Base-by-base conservation (phyloP, 805 yeast genomes). In the Wickerhamomyces mucosus region DNA sequence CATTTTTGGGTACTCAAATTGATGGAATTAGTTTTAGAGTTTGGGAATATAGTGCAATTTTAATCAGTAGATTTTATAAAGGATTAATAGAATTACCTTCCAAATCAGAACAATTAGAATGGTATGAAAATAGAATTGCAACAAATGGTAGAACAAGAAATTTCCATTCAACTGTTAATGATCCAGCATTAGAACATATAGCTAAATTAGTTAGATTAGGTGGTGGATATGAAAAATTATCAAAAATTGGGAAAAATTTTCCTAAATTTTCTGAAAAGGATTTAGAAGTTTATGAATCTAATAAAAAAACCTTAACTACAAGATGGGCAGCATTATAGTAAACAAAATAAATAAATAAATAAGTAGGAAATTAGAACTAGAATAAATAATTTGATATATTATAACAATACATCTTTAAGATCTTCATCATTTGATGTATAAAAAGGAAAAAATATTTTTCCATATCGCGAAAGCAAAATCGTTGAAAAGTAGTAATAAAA, bases 1-100 rank as follows among this genome's bases (percentile, higher is more conserved):
- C 57, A 3, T 45, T 50, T 28, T 49, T 56, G 9, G 62, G 63
- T 3, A 39, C 48, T 7, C 50, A 53, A 29, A 45, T 47, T 4
- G 57, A 55, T 9, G 60, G 56, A 1, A 40, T 58, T 16, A 46
- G 58, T 1, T 58, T 56, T 36, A 44, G 55, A 28, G 54, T 45
- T 6, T 59, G 50, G 37, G 63, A 59, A 32, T 55, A 50, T 43
- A 63, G 58, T 34, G 58, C 59, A 2, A 52, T 51, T 3, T 28
- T 49, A n/a, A 50, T 51, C 2, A 46, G 60, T 4, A 37, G 61
- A 23, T 48, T 48, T 15, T 46, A 48, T 17, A 37, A 53, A 2
- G 60, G 58, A 4, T 43, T 52, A 28, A 43, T 53, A 4, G 33
- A 35, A 7, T 33, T 58, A 9, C 64, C 64, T 5, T 21, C 47